Evolutionary conservation across 495 filamentous ascomycete genomes (phyloP).

Genomic region (Darksidea phi): DNA sequence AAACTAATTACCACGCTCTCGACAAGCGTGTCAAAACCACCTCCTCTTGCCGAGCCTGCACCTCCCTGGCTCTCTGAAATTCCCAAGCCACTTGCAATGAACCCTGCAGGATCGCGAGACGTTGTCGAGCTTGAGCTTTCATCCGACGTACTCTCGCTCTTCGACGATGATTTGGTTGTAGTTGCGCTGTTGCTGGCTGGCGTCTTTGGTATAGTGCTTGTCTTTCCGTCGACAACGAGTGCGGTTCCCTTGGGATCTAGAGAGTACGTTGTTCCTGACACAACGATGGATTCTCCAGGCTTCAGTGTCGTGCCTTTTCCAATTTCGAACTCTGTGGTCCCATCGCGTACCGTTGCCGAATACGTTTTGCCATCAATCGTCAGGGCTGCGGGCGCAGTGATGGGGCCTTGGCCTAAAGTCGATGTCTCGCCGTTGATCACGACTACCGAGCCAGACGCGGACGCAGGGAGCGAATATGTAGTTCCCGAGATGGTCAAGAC

Average conservation of each 20-base stretch:
- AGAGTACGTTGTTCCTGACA: slow-evolving; percentile 39
- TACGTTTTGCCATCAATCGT: slow-evolving; percentile 35
- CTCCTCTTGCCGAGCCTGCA: neutral
- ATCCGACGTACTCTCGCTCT: slow-evolving; percentile 15
- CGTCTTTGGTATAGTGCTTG: slow-evolving; percentile 19
- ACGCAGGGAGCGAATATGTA: slow-evolving; percentile 7
- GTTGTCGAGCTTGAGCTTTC: slow-evolving; percentile 11
- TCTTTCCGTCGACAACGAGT: slow-evolving; percentile 40
- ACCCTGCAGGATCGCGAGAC: slow-evolving; percentile 10
- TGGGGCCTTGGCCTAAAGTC: slow-evolving; percentile 18
- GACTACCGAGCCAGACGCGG: slow-evolving; percentile 10
- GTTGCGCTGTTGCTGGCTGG: slow-evolving; percentile 25
- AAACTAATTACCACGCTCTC: slow-evolving; percentile 26
- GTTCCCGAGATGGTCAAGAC: slow-evolving; percentile 16
- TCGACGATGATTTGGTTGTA: slow-evolving; percentile 12
- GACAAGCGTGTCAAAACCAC: slow-evolving; percentile 20
- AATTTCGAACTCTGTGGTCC: slow-evolving; percentile 37
- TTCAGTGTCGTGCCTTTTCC: slow-evolving; percentile 37
- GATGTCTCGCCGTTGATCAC: slow-evolving; percentile 29
- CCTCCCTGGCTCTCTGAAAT: slow-evolving; percentile 9
- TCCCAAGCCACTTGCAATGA: slow-evolving; percentile 29
- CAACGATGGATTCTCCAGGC: slow-evolving; percentile 40
- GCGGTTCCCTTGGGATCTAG: slow-evolving; percentile 34
- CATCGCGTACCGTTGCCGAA: slow-evolving; percentile 34
- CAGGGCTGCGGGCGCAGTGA: slow-evolving; percentile 25